Evolutionary conservation across 169 alveolate species (phyloP), one percentile per base, ranked within the genome.

Genomic region (Cryptosporidium sp.): DNA sequence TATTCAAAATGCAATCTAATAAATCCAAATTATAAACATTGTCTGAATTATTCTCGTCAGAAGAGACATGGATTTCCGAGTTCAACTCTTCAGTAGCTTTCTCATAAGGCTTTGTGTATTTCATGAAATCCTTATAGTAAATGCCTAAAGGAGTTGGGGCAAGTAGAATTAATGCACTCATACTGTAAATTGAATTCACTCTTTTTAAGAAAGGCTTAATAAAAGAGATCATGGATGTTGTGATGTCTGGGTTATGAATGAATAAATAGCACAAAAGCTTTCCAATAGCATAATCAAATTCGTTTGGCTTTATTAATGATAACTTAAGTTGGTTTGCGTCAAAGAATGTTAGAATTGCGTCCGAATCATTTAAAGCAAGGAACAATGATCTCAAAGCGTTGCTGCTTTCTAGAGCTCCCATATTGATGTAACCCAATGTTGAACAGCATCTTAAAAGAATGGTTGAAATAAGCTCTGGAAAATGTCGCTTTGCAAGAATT

Each of bases 391-490:
- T 80, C 45, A 80, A 26, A 26, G 89, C 53, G 62, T 58, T 65
- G 42, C 89, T 61, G 52, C 80, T 62, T 60, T 80, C 89, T 67
- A 80, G 23, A 18, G 89, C 89, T 18, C 89, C 89, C 89, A 80
- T 80, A 65, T 80, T 80, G 18, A 80, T 80, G 62, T 65, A 80
- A 18, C 89, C 89, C 89, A 80, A 26, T 42, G 89, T 80, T 18
- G 89, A 80, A 44, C 80, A 80, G 37, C 89, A 80, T 65, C 89
- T 80, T 29, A 80, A 42, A 23, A 80, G 62, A 44, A 80, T 26
- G 7, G 89, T 80, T 23, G 89, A 60, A 21, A 80, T 60, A 12
- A 80, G 39, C 51, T 80, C 89, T 3, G 89, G 75, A 12, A 80
- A 80, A 44, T 80, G 89, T 48, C 62, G 62, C 37, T 80, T 80